Evolutionary conservation across 139 green algal species (phyloP).

Genomic region (Mesotaenium endlicherianum): DNA sequence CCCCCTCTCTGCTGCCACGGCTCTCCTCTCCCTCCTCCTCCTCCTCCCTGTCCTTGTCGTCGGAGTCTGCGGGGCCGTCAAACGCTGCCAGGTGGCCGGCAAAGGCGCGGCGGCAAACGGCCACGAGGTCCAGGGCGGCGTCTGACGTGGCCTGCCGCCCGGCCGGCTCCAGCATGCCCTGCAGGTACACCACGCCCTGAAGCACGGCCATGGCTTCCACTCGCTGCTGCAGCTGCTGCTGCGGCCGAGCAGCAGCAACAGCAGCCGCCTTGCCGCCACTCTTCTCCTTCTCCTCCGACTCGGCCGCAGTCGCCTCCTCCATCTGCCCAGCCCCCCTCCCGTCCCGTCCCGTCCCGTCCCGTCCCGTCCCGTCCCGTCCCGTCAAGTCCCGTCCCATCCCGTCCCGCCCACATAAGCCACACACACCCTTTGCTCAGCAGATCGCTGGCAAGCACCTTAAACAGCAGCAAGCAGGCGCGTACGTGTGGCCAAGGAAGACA

Average conservation of each 20-base stretch:
- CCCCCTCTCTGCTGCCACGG: neutral
- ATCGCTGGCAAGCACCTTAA: too few relatives aligned
- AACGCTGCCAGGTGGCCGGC: neutral
- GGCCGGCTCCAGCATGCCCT: neutral
- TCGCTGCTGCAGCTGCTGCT: too few relatives aligned
- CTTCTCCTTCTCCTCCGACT: neutral
- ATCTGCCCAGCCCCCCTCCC: too few relatives aligned
- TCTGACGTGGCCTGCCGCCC: too few relatives aligned
- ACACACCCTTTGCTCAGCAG: too few relatives aligned
- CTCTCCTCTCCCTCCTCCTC: conserved; percentile 17
- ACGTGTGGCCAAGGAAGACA: neutral
- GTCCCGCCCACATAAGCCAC: neutral
- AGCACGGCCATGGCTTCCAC: neutral
- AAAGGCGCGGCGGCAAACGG: neutral
- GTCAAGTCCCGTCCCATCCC: neutral
- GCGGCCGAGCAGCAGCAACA: too few relatives aligned
- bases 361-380: neutral
- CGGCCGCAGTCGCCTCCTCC: too few relatives aligned
- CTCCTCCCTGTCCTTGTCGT: neutral
- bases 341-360: neutral
- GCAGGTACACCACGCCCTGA: neutral
- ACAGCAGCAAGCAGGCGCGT: neutral
- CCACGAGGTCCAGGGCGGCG: conserved; percentile 2
- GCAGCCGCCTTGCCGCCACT: neutral
- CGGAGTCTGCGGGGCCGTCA: neutral